phyloP scores from a whole-genome alignment of 106 monocot genomes.

The Phalaenopsis equestris region DNA sequence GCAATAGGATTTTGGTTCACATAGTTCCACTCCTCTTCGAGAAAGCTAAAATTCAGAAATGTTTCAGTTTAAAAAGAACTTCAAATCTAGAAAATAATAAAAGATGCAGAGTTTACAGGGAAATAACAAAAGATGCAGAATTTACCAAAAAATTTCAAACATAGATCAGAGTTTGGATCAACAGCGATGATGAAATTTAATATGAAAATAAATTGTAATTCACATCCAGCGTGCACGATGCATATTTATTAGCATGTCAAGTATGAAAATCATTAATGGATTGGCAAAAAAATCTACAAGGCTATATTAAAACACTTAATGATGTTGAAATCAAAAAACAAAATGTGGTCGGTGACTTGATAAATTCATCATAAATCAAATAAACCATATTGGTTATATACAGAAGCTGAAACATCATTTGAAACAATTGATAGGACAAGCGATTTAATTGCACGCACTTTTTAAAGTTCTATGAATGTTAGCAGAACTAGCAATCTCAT shows the following conservation, averaged over 20 bases:
- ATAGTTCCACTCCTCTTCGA: constrained; percentile 73
- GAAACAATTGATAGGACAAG: not conserved
- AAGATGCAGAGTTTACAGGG: not conserved
- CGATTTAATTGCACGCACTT: no score
- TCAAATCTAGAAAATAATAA: not conserved
- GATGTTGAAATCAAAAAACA: not conserved
- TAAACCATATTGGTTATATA: not conserved
- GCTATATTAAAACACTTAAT: not conserved
- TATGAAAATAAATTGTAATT: not conserved
- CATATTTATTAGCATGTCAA: not conserved
- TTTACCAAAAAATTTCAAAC: not conserved
- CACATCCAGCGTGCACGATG: not conserved
- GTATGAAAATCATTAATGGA: not conserved
- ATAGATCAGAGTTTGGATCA: not conserved
- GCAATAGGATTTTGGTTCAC: constrained; percentile 29
- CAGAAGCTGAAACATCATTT: not conserved
- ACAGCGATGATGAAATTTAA: not conserved
- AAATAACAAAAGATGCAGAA: not conserved
- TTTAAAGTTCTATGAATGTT: no score
- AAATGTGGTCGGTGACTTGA: not conserved
- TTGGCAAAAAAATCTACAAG: not conserved
- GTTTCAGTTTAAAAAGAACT: not conserved
- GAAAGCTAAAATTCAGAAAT: constrained; percentile 42
- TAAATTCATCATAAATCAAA: not conserved
- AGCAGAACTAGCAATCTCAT: no score